A percentile compares a stretch with the other conserved stretches of the same genome.
Evolutionary conservation across 345 rosid genomes (phyloP).

Genomic region (Raphanus raphanistrum): DNA sequence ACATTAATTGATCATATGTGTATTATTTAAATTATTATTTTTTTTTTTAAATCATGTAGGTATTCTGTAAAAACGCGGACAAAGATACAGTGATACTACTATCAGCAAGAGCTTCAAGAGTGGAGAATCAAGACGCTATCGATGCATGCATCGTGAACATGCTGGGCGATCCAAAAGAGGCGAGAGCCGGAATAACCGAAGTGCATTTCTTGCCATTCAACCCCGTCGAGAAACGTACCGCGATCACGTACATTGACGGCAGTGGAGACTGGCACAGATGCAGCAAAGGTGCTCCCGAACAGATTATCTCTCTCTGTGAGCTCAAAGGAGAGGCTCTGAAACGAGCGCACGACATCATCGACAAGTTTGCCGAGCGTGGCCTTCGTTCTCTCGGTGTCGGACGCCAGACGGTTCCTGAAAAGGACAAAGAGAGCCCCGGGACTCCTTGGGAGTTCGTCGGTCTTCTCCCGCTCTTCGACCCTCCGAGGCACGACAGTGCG

Average conservation of each 20-base stretch:
- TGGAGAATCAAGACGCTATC: conserved; percentile 95
- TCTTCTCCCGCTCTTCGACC: conserved; percentile 86
- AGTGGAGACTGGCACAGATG: conserved; percentile 71
- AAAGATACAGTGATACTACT: conserved; percentile 53
- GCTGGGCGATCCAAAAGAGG: conserved; percentile 84
- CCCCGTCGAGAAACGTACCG: conserved; percentile 87
- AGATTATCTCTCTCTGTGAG: conserved; percentile 53
- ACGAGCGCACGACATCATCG: conserved; percentile 71
- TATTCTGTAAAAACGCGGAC: conserved; percentile 50
- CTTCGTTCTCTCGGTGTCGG: conserved; percentile 73
- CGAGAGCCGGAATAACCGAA: conserved; percentile 72
- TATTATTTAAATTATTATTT: not conserved
- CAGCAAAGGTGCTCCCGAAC: conserved; percentile 90
- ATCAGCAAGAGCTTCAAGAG: conserved; percentile 90
- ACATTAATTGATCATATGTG: not conserved
- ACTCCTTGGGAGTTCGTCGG: conserved; percentile 85
- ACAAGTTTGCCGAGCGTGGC: conserved; percentile 82
- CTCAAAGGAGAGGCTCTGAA: conserved; percentile 53
- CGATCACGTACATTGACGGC: conserved; percentile 69
- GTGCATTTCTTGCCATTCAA: conserved; percentile 82
- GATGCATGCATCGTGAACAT: conserved; percentile 90
- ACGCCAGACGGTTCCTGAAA: conserved; percentile 61
- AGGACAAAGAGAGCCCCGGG: conserved; percentile 65
- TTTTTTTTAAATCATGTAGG: conserved; percentile 37
- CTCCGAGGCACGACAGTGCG: conserved; percentile 96